A percentile compares a stretch with the other conserved stretches of the same genome.
Evolutionary conservation across 2,329 filamentous ascomycete species (phyloP).

Genomic region (Westerdykella ornata): DNA sequence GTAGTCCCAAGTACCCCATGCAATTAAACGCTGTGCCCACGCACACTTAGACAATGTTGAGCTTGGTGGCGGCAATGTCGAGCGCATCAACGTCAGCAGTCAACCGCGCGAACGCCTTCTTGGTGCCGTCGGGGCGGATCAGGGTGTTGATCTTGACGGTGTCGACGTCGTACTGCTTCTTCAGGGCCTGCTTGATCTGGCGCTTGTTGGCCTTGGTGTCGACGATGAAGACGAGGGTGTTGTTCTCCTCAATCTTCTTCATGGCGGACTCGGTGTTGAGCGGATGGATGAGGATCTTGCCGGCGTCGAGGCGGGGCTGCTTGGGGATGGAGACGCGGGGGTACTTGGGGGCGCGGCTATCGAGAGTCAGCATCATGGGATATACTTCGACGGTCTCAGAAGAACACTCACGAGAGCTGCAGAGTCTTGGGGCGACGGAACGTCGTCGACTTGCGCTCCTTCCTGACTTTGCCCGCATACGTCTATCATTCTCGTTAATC

Average conservation of each 20-base stretch:
- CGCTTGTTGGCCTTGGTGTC: slow-evolving; percentile 92
- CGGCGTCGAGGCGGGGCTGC: slow-evolving; percentile 86
- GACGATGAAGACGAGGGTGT: slow-evolving; percentile 97
- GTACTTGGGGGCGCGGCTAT: slow-evolving; percentile 76
- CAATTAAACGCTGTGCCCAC: slow-evolving; percentile 11
- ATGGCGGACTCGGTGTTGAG: slow-evolving; percentile 99
- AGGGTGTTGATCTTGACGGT: slow-evolving; percentile 99
- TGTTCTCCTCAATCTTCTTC: slow-evolving; percentile 99
- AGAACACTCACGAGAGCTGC: slow-evolving; percentile 55
- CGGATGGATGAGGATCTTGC: slow-evolving; percentile 94
- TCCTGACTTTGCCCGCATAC: slow-evolving; percentile 79
- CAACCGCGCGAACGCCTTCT: slow-evolving; percentile 97
- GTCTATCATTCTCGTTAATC: slow-evolving; percentile 47
- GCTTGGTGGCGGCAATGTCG: slow-evolving; percentile 98
- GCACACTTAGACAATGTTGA: slow-evolving; percentile 78
- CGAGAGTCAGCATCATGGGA: neutral
- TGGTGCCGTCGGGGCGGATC: slow-evolving; percentile 91
- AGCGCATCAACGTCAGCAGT: slow-evolving; percentile 96
- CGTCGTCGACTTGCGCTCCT: slow-evolving; percentile 82
- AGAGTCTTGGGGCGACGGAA: slow-evolving; percentile 99
- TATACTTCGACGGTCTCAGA: neutral
- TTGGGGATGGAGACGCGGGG: slow-evolving; percentile 91
- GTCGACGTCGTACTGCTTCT: slow-evolving; percentile 99
- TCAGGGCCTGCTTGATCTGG: slow-evolving; percentile 95
- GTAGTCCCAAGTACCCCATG: slow-evolving; percentile 25